phyloP scores from a whole-genome alignment of 225 moss, liverwort and hornwort genomes.

The Marchantia polymorpha region DNA sequence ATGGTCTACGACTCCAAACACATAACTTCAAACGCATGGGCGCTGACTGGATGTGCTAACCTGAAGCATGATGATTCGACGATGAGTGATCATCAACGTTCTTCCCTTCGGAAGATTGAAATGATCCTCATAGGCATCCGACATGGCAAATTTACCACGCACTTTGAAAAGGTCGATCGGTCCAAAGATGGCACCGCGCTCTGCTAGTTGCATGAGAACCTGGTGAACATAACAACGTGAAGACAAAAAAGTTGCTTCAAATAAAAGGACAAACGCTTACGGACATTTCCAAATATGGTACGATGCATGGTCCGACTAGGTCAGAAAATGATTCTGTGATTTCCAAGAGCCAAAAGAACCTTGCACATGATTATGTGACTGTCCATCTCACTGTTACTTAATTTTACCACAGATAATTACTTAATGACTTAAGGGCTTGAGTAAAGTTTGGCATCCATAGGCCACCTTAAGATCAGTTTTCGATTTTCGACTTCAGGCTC shows the following conservation, averaged over 20 bases:
- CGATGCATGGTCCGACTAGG: too few relatives aligned
- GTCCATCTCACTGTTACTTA: too few relatives aligned
- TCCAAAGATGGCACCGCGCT: conserved; percentile 90
- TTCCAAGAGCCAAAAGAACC: too few relatives aligned
- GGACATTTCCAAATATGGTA: too few relatives aligned
- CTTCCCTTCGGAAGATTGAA: conserved; percentile 94
- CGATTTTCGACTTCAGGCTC: too few relatives aligned
- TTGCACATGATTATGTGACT: too few relatives aligned
- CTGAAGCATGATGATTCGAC: conserved; percentile 85
- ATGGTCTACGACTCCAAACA: background rate
- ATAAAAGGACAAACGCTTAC: background rate
- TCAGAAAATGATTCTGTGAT: too few relatives aligned
- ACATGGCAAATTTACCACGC: conserved; percentile 96
- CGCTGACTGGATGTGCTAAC: conserved; percentile 31
- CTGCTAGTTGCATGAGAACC: conserved; percentile 99
- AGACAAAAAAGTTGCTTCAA: background rate
- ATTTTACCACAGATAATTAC: too few relatives aligned
- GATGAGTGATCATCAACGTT: conserved; percentile 93
- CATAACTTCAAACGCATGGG: background rate
- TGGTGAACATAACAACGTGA: conserved; percentile 17
- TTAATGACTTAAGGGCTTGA: too few relatives aligned
- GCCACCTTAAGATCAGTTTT: too few relatives aligned
- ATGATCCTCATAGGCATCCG: conserved; percentile 98
- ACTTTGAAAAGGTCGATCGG: conserved; percentile 91
- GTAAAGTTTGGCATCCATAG: too few relatives aligned